Conservation (phyloP, 1,139 yeast species). For the Yarrowia galli region DNA sequence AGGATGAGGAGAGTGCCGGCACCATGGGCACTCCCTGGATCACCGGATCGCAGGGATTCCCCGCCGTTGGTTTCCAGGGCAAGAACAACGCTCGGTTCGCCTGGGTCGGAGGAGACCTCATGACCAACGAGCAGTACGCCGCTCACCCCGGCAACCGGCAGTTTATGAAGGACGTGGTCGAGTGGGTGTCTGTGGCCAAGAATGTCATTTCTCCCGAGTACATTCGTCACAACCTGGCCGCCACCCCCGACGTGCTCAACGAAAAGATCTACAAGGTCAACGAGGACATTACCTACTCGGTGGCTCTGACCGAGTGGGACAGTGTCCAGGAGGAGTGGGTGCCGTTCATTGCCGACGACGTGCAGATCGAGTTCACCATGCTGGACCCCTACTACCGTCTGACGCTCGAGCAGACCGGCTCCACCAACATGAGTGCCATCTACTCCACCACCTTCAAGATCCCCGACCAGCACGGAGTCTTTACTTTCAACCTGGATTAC, state of each 20-base stretch:
- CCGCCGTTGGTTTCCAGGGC: conserved; percentile 84
- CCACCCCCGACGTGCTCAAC: conserved; percentile 43
- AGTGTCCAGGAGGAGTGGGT: conserved; percentile 64
- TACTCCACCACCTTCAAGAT: conserved; percentile 67
- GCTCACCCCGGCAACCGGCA: conserved; percentile 46
- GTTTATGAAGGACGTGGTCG: conserved; percentile 59
- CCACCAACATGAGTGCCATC: conserved; percentile 50
- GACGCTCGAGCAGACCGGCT: conserved; percentile 47
- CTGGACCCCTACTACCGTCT: conserved; percentile 92
- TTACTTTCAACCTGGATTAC: conserved; percentile 83
- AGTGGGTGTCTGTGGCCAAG: conserved; percentile 80
- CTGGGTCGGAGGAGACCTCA: conserved; percentile 78
- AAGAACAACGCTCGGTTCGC: conserved; percentile 76
- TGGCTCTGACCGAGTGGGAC: conserved; percentile 71
- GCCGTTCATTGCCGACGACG: conserved; percentile 66
- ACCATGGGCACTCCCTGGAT: conserved; percentile 63
- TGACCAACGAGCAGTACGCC: conserved; percentile 53
- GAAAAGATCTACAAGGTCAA: conserved; percentile 68
- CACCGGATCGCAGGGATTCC: conserved; percentile 77
- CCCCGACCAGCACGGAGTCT: conserved; percentile 98
- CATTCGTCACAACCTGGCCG: conserved; percentile 54
- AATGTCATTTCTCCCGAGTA: conserved; percentile 66
- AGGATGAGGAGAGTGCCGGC: conserved; percentile 46
- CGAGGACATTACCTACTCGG: conserved; percentile 58
- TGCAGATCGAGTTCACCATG: conserved; percentile 88